Conservation (phyloP, 2,329 filamentous ascomycete species). For the Diaporthe amygdali region DNA sequence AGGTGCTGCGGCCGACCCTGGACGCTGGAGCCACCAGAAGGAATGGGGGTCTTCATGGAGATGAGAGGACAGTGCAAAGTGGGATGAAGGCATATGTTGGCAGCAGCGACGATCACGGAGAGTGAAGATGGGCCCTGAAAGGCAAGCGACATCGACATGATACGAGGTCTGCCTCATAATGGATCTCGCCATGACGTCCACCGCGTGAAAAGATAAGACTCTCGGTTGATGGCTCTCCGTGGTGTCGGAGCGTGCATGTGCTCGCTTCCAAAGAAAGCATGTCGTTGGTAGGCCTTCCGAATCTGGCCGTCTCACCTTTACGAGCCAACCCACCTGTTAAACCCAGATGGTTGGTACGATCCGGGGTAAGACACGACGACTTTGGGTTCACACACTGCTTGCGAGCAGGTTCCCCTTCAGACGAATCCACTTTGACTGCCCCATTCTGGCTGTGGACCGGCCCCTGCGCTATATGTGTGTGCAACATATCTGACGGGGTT, state of each 20-base stretch:
- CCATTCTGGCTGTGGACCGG: not conserved
- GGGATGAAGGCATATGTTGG: not conserved
- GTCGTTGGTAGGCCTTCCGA: not conserved
- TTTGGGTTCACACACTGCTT: not conserved
- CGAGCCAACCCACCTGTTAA: not conserved
- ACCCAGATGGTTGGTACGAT: constrained; percentile 7
- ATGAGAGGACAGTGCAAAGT: not conserved
- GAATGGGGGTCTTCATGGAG: not conserved
- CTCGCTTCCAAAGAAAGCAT: not conserved
- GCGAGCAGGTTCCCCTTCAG: constrained; percentile 3
- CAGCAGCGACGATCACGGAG: not conserved
- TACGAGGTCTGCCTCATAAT: not conserved
- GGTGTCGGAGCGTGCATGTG: not conserved
- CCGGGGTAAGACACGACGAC: constrained; percentile 5
- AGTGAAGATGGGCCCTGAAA: not conserved
- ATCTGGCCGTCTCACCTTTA: constrained; percentile 11
- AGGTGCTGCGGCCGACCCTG: not conserved
- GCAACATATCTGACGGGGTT: not conserved
- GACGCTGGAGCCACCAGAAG: not conserved
- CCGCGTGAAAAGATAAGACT: not conserved
- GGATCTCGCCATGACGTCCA: not conserved
- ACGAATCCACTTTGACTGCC: not conserved
- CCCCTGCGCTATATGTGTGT: not conserved
- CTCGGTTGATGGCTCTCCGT: constrained; percentile 9
- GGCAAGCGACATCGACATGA: not conserved